A percentile compares a stretch with the other conserved stretches of the same genome.
These are phyloP conservation scores for Salix arbutifolia DNA, from an alignment of 345 rosid genomes.

Conservation along the genomic window DNA sequence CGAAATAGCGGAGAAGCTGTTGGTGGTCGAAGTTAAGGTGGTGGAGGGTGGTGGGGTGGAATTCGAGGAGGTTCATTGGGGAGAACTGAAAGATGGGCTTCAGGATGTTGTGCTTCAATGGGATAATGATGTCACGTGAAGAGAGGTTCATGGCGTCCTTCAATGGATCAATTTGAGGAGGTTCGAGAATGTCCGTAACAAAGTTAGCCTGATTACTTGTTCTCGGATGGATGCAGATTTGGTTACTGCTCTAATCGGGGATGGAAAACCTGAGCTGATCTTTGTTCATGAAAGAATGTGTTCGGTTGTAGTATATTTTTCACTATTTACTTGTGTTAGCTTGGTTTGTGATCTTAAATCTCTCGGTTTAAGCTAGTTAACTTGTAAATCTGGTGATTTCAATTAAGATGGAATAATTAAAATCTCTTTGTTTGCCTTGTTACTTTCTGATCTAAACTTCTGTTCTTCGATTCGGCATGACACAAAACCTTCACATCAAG, in stretches of 20 bases:
- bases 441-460: not conserved
- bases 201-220: not conserved
- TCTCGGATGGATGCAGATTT: not conserved
- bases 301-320: not conserved
- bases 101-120: constrained; percentile 59
- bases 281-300: not conserved
- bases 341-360: not conserved
- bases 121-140: constrained; percentile 30
- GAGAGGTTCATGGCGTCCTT: not conserved
- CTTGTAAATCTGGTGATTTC: not conserved
- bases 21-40: constrained; percentile 57
- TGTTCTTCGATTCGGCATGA: not conserved
- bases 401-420: not conserved
- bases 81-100: constrained; percentile 53
- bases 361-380: not conserved
- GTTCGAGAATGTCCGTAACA: not conserved
- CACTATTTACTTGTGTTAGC: not conserved
- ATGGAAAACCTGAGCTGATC: not conserved
- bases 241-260: not conserved
- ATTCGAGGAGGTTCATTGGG: constrained; percentile 62
- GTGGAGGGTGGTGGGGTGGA: constrained; percentile 47
- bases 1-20: constrained; percentile 42
- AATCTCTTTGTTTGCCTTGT: not conserved
- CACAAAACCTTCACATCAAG: not conserved
- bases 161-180: not conserved